Conservation (phyloP, 129 eudicot genomes). For the Artemisia argyi region DNA sequence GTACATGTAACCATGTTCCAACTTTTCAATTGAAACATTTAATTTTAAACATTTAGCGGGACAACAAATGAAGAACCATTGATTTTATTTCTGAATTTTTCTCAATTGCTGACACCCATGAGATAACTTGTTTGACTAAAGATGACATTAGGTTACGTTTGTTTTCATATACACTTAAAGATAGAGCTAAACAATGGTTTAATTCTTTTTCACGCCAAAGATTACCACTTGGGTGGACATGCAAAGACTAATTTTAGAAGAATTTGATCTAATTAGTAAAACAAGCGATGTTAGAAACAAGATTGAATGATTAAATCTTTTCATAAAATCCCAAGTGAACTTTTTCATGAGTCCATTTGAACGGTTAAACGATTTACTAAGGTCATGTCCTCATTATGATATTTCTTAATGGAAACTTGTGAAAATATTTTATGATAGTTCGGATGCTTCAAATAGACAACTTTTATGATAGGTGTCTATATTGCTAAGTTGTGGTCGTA, state of each 20-base stretch:
- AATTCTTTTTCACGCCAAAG: not conserved
- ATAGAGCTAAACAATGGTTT: not conserved
- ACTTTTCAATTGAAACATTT: too few relatives aligned
- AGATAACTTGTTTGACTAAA: not conserved
- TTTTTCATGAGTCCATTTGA: not conserved
- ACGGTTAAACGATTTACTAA: not conserved
- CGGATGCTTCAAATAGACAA: not conserved
- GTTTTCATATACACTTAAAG: not conserved
- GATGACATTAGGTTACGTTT: not conserved
- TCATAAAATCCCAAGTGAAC: not conserved
- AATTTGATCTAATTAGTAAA: not conserved
- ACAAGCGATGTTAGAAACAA: not conserved
- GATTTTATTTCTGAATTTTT: not conserved
- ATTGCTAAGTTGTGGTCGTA: too few relatives aligned
- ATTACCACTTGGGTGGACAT: not conserved
- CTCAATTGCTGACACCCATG: not conserved
- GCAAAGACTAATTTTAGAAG: not conserved
- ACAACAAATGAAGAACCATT: not conserved
- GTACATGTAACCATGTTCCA: not conserved
- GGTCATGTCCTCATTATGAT: not conserved
- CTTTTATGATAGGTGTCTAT: not conserved
- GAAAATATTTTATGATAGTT: not conserved
- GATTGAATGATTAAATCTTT: not conserved
- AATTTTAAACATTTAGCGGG: not conserved
- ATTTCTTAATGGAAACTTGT: not conserved